Percentiles rank a stretch among this genome's conserved stretches.
Evolutionary conservation across 192 early-diverging fungal species (phyloP).

Genomic region (Coemansia sp.): DNA sequence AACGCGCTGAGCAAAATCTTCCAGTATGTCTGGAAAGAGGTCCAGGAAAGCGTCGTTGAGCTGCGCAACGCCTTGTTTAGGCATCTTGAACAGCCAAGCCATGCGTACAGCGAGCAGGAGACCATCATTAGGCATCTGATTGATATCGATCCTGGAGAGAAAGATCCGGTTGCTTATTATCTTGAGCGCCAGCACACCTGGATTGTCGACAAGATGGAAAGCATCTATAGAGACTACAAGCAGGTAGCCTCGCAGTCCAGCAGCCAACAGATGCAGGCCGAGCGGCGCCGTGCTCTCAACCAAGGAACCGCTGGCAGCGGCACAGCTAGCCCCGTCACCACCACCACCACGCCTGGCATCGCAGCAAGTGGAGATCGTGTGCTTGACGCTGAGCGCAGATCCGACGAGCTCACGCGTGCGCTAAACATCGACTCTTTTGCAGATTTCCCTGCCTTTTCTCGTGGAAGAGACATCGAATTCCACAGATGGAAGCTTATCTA

Average conservation of each 20-base stretch:
- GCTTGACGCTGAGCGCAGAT: constrained; percentile 29
- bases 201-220: constrained; percentile 75
- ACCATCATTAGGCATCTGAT: constrained; percentile 73
- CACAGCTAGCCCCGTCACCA: not conserved
- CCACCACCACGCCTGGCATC: not conserved
- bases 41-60: constrained; percentile 75
- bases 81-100: constrained; percentile 73
- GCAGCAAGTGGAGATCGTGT: constrained; percentile 6
- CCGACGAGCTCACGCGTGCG: constrained; percentile 45
- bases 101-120: constrained; percentile 86
- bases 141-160: constrained; percentile 62
- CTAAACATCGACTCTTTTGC: constrained; percentile 43
- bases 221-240: constrained; percentile 63
- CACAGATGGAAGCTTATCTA: constrained; percentile 73
- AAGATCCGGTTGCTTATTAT: constrained; percentile 87
- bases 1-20: constrained; percentile 72
- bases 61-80: constrained; percentile 73
- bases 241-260: constrained; percentile 42
- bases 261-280: constrained; percentile 25
- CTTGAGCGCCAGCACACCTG: constrained; percentile 85
- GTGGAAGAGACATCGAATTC: constrained; percentile 44
- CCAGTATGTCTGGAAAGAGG: constrained; percentile 93
- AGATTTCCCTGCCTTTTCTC: constrained; percentile 40
- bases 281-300: constrained; percentile 19
- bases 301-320: constrained; percentile 2